phyloP scores from a whole-genome alignment of 345 rosid genomes.

The Dipteronia dyeriana region DNA sequence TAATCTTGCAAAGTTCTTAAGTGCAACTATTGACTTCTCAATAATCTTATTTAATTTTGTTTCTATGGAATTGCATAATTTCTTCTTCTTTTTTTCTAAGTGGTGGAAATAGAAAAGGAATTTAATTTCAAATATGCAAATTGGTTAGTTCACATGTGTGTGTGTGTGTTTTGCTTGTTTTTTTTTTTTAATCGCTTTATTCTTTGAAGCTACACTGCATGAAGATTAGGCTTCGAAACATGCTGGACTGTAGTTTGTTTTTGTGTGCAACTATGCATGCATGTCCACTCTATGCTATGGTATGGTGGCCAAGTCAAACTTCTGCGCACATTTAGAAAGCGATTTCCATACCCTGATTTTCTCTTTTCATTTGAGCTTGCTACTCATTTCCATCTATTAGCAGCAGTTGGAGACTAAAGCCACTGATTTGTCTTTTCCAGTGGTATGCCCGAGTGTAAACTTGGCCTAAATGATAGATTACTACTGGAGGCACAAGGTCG shows the following conservation, averaged over 20 bases:
- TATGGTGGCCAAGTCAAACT: background rate
- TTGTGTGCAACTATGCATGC: background rate
- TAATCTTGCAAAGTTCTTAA: background rate
- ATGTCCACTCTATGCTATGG: background rate
- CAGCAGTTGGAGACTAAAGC: conserved; percentile 4
- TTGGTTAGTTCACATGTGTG: conserved; percentile 3
- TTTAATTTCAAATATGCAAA: background rate
- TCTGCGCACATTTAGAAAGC: background rate
- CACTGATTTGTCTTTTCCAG: conserved; percentile 39
- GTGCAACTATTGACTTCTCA: background rate
- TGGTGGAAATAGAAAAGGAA: background rate
- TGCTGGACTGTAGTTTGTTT: conserved; percentile 6
- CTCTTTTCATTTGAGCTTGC: conserved; percentile 1
- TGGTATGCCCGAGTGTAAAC: conserved; percentile 99
- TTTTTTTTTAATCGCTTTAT: conserved; percentile 4
- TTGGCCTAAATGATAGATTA: conserved; percentile 93
- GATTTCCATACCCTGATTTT: conserved; percentile 7
- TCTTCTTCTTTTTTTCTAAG: background rate
- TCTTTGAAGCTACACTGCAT: background rate
- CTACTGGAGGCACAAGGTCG: conserved; percentile 96
- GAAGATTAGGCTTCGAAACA: background rate
- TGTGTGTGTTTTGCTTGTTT: conserved; percentile 9
- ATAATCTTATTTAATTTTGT: conserved; percentile 1
- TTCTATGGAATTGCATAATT: background rate
- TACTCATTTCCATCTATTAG: conserved; percentile 11